Base-by-base conservation (phyloP, 306 rosid genomes). In the Cucumis melo region DNA sequence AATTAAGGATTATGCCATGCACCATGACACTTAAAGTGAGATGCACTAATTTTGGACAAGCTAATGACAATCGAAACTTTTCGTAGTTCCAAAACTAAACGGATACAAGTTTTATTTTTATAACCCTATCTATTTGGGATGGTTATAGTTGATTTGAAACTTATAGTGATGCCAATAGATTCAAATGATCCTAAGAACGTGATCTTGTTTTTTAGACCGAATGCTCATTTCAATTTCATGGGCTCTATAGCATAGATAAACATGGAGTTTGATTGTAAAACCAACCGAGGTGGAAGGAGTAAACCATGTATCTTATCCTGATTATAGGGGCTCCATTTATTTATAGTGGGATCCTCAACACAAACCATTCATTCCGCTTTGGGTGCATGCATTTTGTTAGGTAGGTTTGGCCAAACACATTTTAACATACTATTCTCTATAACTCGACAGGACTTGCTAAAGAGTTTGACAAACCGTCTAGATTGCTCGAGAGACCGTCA, bases 391-490 rank as follows among this genome's bases (percentile, higher is more conserved):
- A 39, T 10, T 64, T 41, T 38, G 29, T 27, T 27, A 27, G 29
- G 73, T 39, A 64, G 23, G 48, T 27, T 36, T 36, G 50, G 48
- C 8, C 9, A 66, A 66, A 34, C 32, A 41, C 55, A 67, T 67
- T 38, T 62, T 67, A 10, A 42, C 55, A 34, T 50, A 19, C 39
- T 23, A 19, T n/a, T 50, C 7, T 72, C 73, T 65, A 8, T 34
- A 11, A 51, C 10, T 23, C 63, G 21, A 82, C 78, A 94, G 97
- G 99, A 42, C 67, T 78, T 15, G 96, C 88, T 1, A 92, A 86
- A 73, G 99, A 94, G 83, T 94, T 87, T n/a, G 97, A 94, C 81
- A 80, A 59, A 42, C 99, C 99, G 6, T 76, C 95, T 5, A 82
- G 77, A 73, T 87, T 94, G 89, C 86, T 94, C 14, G 93, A 90